Conservation (phyloP, 2,329 filamentous ascomycete species). For the Bipolaris cookei region DNA sequence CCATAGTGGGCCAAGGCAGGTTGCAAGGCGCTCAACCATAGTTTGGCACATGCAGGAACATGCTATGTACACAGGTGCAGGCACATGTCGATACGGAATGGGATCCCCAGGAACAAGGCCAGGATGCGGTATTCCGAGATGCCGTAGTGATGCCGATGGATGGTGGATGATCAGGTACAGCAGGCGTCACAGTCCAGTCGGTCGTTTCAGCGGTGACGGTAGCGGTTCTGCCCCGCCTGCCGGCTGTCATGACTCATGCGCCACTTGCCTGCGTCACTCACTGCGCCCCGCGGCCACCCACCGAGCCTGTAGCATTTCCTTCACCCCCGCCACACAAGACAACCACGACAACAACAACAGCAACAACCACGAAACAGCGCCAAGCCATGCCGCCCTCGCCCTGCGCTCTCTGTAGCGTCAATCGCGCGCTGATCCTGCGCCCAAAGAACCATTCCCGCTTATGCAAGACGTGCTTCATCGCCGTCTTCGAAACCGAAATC, state of each 20-base stretch:
- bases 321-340: neutral
- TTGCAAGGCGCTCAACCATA: neutral
- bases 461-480: constrained; percentile 86
- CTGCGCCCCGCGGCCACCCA: constrained; percentile 4
- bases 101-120: neutral
- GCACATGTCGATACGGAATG: too few relatives aligned
- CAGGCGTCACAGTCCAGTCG: too few relatives aligned
- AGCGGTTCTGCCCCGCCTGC: neutral
- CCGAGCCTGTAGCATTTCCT: neutral
- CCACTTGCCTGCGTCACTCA: too few relatives aligned
- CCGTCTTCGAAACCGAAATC: constrained; percentile 88
- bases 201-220: neutral
- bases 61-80: too few relatives aligned
- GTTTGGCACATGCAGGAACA: neutral
- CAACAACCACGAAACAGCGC: neutral
- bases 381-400: constrained; percentile 72
- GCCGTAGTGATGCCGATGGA: neutral
- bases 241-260: constrained; percentile 12
- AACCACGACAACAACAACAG: too few relatives aligned
- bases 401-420: constrained; percentile 77
- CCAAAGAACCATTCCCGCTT: constrained; percentile 95
- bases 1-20: neutral
- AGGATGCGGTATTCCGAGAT: neutral
- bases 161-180: neutral
- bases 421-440: constrained; percentile 85